Evolutionary conservation across 2,329 filamentous ascomycete genomes (phyloP).

Genomic region (Balansia obtecta): DNA sequence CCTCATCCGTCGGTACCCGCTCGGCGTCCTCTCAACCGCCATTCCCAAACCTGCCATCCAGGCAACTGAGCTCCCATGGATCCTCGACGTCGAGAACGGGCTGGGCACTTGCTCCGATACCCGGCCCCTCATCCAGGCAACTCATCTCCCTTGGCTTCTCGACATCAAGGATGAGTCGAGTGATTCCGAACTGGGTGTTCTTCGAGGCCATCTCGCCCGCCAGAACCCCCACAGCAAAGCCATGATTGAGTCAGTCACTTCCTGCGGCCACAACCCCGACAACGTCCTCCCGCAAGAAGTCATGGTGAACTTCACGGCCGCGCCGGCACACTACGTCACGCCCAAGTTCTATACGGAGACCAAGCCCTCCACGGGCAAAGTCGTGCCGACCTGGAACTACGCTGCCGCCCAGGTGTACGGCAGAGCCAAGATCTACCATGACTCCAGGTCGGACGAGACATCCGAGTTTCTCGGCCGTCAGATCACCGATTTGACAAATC

Average conservation of each 20-base stretch:
- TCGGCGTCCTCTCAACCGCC: constrained; percentile 51
- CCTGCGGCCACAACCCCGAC: constrained; percentile 9
- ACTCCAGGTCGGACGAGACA: constrained; percentile 33
- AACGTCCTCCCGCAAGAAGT: constrained; percentile 37
- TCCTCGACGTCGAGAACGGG: constrained; percentile 38
- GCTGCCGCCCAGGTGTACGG: constrained; percentile 53
- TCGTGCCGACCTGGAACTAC: constrained; percentile 58
- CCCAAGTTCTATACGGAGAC: constrained; percentile 56
- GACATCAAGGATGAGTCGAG: constrained; percentile 31
- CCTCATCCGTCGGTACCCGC: constrained; percentile 46
- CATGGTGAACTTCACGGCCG: constrained; percentile 47
- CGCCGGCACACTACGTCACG: constrained; percentile 51
- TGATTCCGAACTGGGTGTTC: constrained; percentile 26
- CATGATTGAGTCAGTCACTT: constrained; percentile 34
- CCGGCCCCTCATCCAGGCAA: constrained; percentile 41
- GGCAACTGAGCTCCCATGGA: constrained; percentile 48
- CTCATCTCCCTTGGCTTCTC: constrained; percentile 48
- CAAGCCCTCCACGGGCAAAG: constrained; percentile 51
- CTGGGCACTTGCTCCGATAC: constrained; percentile 24
- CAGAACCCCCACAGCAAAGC: constrained; percentile 52
- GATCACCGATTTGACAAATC: constrained; percentile 36
- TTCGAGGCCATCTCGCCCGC: constrained; percentile 51
- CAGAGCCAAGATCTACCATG: constrained; percentile 37
- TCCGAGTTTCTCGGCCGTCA: constrained; percentile 36
- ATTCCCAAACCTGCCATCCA: constrained; percentile 42